Evolutionary conservation across 805 yeast genomes (phyloP).

Genomic region (Alloascoidea hylecoeti): DNA sequence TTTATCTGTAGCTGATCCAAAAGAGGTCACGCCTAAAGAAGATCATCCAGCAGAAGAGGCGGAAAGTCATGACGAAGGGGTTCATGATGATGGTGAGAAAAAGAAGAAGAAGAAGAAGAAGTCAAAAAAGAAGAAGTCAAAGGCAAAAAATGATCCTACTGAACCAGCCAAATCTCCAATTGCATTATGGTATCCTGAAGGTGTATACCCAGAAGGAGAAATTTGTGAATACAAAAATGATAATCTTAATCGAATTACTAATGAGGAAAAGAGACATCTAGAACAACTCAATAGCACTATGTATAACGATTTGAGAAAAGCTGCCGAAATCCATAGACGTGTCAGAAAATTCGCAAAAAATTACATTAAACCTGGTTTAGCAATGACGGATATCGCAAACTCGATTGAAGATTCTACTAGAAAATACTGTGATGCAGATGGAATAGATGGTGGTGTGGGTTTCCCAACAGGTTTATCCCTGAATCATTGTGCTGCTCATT

Average conservation of each 20-base stretch:
- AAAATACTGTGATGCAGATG: slow-evolving; percentile 48
- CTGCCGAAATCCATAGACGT: slow-evolving; percentile 90
- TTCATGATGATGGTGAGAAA: slow-evolving; percentile 12
- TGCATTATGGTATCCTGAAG: neutral
- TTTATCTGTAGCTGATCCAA: neutral
- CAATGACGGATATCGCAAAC: slow-evolving; percentile 82
- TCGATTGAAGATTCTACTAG: slow-evolving; percentile 77
- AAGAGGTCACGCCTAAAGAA: slow-evolving; percentile 10
- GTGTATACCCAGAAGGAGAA: slow-evolving; percentile 75
- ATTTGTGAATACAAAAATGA: slow-evolving; percentile 67
- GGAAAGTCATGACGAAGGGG: slow-evolving; percentile 17
- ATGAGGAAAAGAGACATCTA: slow-evolving; percentile 72
- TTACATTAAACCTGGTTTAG: slow-evolving; percentile 79
- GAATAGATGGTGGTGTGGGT: slow-evolving; percentile 70
- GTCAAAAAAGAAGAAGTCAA: slow-evolving; percentile 44
- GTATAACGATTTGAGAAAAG: slow-evolving; percentile 88
- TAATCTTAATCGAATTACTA: slow-evolving; percentile 60
- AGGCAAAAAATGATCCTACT: slow-evolving; percentile 17
- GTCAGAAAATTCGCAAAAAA: slow-evolving; percentile 72
- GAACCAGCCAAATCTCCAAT: neutral
- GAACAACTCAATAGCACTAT: slow-evolving; percentile 44
- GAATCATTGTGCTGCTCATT: slow-evolving; percentile 94
- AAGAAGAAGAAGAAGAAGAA: slow-evolving; percentile 35
- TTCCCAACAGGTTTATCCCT: slow-evolving; percentile 96
- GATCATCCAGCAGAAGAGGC: slow-evolving; percentile 17